Evolutionary conservation across 345 rosid genomes (phyloP).

Genomic region (Firmiana major): DNA sequence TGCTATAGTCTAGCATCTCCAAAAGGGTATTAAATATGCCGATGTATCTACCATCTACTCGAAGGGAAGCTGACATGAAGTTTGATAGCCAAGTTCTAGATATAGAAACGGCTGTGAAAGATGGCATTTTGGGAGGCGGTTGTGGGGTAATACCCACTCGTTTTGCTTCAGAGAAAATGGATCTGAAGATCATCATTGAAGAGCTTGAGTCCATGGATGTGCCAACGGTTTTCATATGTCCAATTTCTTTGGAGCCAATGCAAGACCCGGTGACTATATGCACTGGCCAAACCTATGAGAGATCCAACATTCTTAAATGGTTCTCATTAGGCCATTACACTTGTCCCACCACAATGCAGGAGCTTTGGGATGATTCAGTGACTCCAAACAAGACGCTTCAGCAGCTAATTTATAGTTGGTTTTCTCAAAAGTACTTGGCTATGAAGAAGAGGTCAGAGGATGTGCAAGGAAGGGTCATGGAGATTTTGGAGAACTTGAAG

Average conservation of each 20-base stretch:
- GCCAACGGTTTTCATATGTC: constrained; percentile 69
- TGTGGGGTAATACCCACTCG: constrained; percentile 31
- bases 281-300: constrained; percentile 74
- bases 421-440: constrained; percentile 51
- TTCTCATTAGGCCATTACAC: constrained; percentile 55
- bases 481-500: constrained; percentile 50
- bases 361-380: constrained; percentile 69
- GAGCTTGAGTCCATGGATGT: constrained; percentile 55
- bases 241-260: constrained; percentile 69
- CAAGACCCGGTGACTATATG: constrained; percentile 73
- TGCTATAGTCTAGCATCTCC: not conserved
- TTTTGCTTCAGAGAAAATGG: constrained; percentile 41
- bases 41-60: constrained; percentile 43
- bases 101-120: constrained; percentile 71
- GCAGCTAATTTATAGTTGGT: constrained; percentile 69
- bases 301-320: constrained; percentile 64
- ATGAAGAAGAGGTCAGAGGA: constrained; percentile 68
- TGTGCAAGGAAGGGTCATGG: constrained; percentile 61
- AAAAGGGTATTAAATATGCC: constrained; percentile 32
- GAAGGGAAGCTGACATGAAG: constrained; percentile 29
- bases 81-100: constrained; percentile 68
- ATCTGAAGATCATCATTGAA: constrained; percentile 58
- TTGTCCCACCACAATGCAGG: constrained; percentile 80
- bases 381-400: constrained; percentile 63
- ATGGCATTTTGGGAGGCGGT: constrained; percentile 61